Base-by-base conservation (phyloP, 2,329 filamentous ascomycete species). In the Colletotrichum siamense region DNA sequence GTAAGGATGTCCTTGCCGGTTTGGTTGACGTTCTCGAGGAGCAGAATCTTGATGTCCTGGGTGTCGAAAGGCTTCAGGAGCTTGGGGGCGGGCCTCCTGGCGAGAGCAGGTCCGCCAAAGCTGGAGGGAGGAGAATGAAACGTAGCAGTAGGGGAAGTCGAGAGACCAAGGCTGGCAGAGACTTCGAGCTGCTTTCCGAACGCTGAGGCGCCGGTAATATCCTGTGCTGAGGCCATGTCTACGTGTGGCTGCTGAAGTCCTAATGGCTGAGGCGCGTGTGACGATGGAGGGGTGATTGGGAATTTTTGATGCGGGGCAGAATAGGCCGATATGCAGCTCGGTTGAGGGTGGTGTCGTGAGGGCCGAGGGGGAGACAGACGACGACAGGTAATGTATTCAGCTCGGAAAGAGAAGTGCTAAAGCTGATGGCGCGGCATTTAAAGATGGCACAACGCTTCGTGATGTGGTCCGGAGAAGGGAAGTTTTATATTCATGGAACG, bases 21-120 rank as follows among this genome's bases (percentile, higher is more conserved):
- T 86, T 95, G 89, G 85, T 99, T 99, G 82, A 99, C 95, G 86
- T 99, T 99, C 85, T 99, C 97, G 36, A 99, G 89, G 22, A 99
- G 90, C 73, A 99, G 88, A 73, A 99, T 98, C 88, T 98, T 99
- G 87, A 99, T 96, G 83, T 99, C 96, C 83, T 96, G 93, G 26
- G 96, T 97, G 83, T 96, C 94, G 87, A 99, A 99, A 18, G 97
- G 97, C 88, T 98, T 98, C 80, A 99, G 88, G 80, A 94, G 94
- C 87, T 98, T 98, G 12, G 88, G 82, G 59, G 87, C 86, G 44
- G 83, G 86, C 79, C 79, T 86, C 81, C 44, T 89, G 86, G 57
- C 85, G 79, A 85, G 86, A 75, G 80, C 84, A 78, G 86, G 85
- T 79, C 89, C 84, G 59, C 88, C 83, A 86, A 91, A 91, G 86